Base-by-base conservation (phyloP, 2,329 filamentous ascomycete species). In the Colletotrichum truncatum region DNA sequence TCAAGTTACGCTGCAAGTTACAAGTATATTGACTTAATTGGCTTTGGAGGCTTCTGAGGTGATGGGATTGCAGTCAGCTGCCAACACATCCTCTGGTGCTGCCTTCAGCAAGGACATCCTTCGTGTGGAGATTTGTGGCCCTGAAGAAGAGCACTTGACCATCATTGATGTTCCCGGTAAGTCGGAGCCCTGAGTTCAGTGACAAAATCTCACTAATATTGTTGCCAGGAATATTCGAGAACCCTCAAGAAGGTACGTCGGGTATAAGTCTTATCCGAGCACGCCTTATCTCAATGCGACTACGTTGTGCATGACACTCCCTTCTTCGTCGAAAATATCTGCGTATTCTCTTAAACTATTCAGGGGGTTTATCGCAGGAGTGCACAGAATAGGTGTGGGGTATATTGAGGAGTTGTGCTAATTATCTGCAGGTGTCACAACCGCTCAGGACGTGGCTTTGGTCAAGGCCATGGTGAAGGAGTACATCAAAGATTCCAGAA, bases 401-500 rank as follows among this genome's bases (percentile, higher is more conserved):
- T n/a, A 12, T 7, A 7, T 12, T 6, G 1, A 5, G 6, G 57
- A 52, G 67, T 18, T 30, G 66, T 18, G 86, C 14, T 26, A 14
- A 45, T 14, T 23, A 45, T 12, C 11, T 45, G 10, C 41, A 45
- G 41, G 41, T 23, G 41, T 46, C 16, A 23, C 80, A 82, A 70
- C 67, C 3, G 55, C 67, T 11, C 25, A 21, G 14, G 43, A 60
- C 6, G 69, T 60, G 9, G 16, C 28, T 1, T 64, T 68, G 43
- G 64, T 67, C 32, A 67, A 66, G n/a, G 41, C 45, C 4, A 68
- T 68, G 67, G 65, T 85, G 0, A 75, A 77, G 30, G 68, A 67
- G 0, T 85, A 85, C 57, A 85, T 87, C 64, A 70, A 76, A 5
- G 74, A 85, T 26, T 67, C 69, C 0, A 75, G 84, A 0, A 86